Conservation (phyloP, 1,284 basidiomycete genomes). For the Pterula multifida region DNA sequence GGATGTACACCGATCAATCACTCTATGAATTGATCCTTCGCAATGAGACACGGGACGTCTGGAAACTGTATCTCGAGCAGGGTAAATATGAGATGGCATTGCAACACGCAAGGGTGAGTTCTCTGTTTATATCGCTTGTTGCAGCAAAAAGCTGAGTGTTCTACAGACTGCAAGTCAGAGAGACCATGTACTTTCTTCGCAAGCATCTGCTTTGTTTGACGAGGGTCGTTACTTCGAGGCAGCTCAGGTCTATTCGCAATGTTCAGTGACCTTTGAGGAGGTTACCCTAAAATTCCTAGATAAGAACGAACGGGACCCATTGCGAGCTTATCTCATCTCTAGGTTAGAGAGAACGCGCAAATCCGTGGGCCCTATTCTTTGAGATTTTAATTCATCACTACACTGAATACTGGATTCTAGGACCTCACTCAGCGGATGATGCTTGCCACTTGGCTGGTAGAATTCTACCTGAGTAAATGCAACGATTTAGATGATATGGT, state of each 20-base stretch:
- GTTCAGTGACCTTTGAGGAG: constrained; percentile 84
- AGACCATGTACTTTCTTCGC: constrained; percentile 74
- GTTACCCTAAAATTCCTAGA: constrained; percentile 89
- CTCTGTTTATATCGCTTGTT: constrained; percentile 1
- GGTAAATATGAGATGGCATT: constrained; percentile 72
- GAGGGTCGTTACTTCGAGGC: constrained; percentile 82
- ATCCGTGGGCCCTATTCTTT: constrained; percentile 36
- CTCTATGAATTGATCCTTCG: constrained; percentile 82
- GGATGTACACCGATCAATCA: constrained; percentile 87
- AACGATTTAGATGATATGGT: constrained; percentile 90
- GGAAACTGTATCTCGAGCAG: constrained; percentile 83
- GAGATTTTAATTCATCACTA: neutral
- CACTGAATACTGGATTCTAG: constrained; percentile 25
- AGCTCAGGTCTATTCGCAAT: constrained; percentile 86
- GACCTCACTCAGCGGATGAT: constrained; percentile 93
- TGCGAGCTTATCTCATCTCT: constrained; percentile 84
- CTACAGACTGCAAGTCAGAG: constrained; percentile 71
- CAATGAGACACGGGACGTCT: constrained; percentile 91
- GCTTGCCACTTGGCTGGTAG: constrained; percentile 96
- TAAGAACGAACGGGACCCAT: constrained; percentile 81
- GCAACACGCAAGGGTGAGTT: constrained; percentile 64
- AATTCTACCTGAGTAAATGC: constrained; percentile 94
- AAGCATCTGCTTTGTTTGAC: constrained; percentile 78
- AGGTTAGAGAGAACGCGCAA: constrained; percentile 75
- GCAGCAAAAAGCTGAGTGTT: constrained; percentile 3